Evolutionary conservation across 2,329 filamentous ascomycete species (phyloP).

Genomic region (Sporothrix protearum): DNA sequence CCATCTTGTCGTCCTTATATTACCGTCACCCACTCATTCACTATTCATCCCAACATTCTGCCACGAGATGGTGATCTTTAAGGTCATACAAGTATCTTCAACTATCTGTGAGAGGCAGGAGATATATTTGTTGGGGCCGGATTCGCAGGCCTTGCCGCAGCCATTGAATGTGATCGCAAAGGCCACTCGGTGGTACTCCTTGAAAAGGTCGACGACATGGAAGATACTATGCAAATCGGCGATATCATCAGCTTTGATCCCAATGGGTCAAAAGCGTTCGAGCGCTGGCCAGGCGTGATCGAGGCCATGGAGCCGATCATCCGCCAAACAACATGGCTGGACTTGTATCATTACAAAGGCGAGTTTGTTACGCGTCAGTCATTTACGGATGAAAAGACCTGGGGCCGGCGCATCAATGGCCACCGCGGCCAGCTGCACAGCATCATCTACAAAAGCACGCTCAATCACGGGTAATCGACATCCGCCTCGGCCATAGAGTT

Average conservation of each 20-base stretch:
- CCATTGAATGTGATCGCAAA: constrained; percentile 56
- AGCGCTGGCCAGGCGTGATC: constrained; percentile 52
- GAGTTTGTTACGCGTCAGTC: constrained; percentile 49
- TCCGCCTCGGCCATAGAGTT: constrained; percentile 45
- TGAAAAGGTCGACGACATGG: constrained; percentile 40
- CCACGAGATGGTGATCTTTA: no score
- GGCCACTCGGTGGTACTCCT: constrained; percentile 47
- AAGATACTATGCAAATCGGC: constrained; percentile 43
- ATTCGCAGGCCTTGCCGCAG: constrained; percentile 58
- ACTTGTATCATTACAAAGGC: constrained; percentile 46
- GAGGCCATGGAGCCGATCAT: constrained; percentile 49
- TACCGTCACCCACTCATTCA: background rate
- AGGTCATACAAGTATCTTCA: background rate
- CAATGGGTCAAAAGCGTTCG: constrained; percentile 55
- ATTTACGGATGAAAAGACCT: constrained; percentile 35
- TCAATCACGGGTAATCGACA: constrained; percentile 46
- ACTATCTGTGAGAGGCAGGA: no score
- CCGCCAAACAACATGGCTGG: constrained; percentile 42
- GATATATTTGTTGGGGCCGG: constrained; percentile 52
- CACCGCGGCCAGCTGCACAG: constrained; percentile 53
- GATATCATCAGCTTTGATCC: constrained; percentile 53
- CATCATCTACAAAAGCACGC: constrained; percentile 51
- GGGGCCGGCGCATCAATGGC: constrained; percentile 51
- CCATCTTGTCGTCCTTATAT: background rate
- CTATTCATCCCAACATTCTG: background rate